Conservation (phyloP, 768 basidiomycete species). For the Naganishia vaughanmartiniae region DNA sequence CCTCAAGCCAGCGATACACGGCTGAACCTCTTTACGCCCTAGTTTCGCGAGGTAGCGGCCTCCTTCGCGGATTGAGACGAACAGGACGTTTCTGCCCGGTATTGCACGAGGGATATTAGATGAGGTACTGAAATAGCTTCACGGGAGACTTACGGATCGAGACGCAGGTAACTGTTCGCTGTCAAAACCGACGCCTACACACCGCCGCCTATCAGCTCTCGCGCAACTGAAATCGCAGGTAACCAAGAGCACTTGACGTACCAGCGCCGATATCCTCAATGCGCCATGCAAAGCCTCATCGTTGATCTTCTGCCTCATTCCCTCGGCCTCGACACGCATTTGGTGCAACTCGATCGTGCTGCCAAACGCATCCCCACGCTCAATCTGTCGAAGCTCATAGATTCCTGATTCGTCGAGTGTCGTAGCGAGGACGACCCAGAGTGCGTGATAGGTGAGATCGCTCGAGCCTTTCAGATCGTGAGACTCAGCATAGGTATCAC, state of each 20-base stretch:
- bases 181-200: slow-evolving; percentile 60
- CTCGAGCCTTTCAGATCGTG: slow-evolving; percentile 1
- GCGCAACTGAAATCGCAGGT: slow-evolving; percentile 59
- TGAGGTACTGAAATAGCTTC: background rate
- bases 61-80: slow-evolving; percentile 78
- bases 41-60: slow-evolving; percentile 75
- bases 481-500: slow-evolving; percentile 22
- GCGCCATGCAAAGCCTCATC: slow-evolving; percentile 81
- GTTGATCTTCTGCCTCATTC: slow-evolving; percentile 33
- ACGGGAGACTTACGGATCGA: slow-evolving; percentile 42
- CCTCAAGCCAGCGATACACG: slow-evolving; percentile 78
- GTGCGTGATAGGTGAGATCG: slow-evolving; percentile 83
- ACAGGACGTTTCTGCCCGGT: slow-evolving; percentile 84
- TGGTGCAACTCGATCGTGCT: slow-evolving; percentile 55
- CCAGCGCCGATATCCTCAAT: slow-evolving; percentile 81
- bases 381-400: slow-evolving; percentile 62
- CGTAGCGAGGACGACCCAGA: slow-evolving; percentile 81
- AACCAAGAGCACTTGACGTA: slow-evolving; percentile 39
- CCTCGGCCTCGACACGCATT: slow-evolving; percentile 60
- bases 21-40: slow-evolving; percentile 76
- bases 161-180: slow-evolving; percentile 73
- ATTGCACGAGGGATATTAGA: background rate
- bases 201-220: background rate
- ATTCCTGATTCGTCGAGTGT: slow-evolving; percentile 83
- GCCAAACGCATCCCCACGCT: slow-evolving; percentile 52